Evolutionary conservation across 179 eudicot genomes (phyloP).

Genomic region (Nepenthes alata): DNA sequence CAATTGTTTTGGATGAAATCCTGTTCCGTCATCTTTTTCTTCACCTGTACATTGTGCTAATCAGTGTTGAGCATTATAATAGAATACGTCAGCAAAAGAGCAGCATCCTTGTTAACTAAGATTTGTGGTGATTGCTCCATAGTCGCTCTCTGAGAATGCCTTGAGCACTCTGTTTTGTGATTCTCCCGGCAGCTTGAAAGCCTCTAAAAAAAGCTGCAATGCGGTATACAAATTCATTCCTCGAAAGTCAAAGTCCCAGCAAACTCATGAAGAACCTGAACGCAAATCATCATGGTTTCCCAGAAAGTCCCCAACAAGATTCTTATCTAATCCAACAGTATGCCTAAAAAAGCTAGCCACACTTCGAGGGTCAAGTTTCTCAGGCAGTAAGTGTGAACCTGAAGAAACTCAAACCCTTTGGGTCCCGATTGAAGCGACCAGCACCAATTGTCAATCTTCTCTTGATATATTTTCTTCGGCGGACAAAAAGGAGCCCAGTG

Average conservation of each 20-base stretch:
- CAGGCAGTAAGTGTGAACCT: slow-evolving; percentile 60
- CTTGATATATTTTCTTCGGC: slow-evolving; percentile 45
- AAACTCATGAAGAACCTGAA: slow-evolving; percentile 64
- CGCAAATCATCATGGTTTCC: slow-evolving; percentile 70
- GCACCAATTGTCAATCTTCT: slow-evolving; percentile 68
- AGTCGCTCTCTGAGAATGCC: slow-evolving; percentile 63
- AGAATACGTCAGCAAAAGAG: slow-evolving; percentile 61
- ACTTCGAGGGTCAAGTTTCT: slow-evolving; percentile 59
- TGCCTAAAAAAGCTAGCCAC: slow-evolving; percentile 66
- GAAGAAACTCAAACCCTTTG: slow-evolving; percentile 59
- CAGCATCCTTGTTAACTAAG: slow-evolving; percentile 64
- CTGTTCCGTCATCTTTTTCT: slow-evolving; percentile 76
- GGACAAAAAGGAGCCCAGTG: slow-evolving; percentile 62
- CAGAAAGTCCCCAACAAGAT: slow-evolving; percentile 63
- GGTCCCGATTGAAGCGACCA: slow-evolving; percentile 60
- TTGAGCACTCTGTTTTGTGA: slow-evolving; percentile 63
- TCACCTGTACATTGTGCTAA: slow-evolving; percentile 72
- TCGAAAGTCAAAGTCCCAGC: slow-evolving; percentile 56
- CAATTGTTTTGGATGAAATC: slow-evolving; percentile 71
- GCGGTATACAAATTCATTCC: slow-evolving; percentile 59
- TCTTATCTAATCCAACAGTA: slow-evolving; percentile 62
- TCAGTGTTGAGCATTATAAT: slow-evolving; percentile 70
- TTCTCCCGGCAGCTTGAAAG: slow-evolving; percentile 58
- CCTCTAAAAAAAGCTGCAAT: slow-evolving; percentile 53
- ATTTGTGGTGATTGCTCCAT: slow-evolving; percentile 56